Base-by-base conservation (phyloP, 345 rosid species). In the Firmiana major region DNA sequence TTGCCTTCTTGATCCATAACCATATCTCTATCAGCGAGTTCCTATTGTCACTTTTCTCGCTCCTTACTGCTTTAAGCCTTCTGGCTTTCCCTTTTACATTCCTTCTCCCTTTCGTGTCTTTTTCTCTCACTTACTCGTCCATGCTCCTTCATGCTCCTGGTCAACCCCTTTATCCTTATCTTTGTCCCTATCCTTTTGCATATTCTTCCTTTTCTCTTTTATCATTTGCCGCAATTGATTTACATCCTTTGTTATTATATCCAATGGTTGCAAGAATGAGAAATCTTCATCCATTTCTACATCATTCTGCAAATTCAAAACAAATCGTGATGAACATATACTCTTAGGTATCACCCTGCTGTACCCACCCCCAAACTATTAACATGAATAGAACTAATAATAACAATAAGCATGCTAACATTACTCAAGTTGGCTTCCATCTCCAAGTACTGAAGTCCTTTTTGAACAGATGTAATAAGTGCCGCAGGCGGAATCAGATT, bases 401-500 rank as follows among this genome's bases (percentile, higher is more conserved):
- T 51, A 40, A 82, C 36, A 58, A 77, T n/a, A 82, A 54, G 79
- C 66, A 85, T 83, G 58, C 93, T 84, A 82, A 92, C 98, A 85
- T 89, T 89, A 85, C 81, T 89, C 89, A 93, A 77, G 81, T 96
- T 94, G 55, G 98, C 99, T 83, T 96, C 99, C 99, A 94, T 91
- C 92, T 96, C 99, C 93, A 96, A 75, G 81, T 91, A 96, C 75
- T 96, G 99, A 59, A 94, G 93, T 69, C 98, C 99, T 80, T 91
- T 96, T 34, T 92, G 99, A 75, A 96, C 93, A 73, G 90, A 89
- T 9, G 89, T 87, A 84, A 96, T 87, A 79, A 96, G 97, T 79
- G 97, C 97, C 79, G 93, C 93, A 60, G 97, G 97, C 15, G 99
- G 99, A 83, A 94, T 90, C 98, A 91, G 83, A 85, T 91, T 92